phyloP scores from a whole-genome alignment of 805 yeast species.

The Candida jianshihensis region DNA sequence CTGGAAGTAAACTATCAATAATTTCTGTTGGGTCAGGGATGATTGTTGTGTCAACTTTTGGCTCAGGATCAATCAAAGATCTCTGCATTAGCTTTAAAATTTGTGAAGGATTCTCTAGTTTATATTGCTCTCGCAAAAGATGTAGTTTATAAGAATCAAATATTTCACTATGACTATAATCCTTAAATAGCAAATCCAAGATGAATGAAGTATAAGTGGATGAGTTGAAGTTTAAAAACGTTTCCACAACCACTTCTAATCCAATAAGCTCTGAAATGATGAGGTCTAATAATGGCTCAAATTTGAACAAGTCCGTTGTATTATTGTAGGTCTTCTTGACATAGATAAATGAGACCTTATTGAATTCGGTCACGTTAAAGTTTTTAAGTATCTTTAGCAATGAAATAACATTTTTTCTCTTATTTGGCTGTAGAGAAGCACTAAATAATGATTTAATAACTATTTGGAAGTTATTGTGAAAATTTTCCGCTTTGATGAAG shows the following conservation, averaged over 20 bases:
- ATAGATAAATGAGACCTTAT: constrained; percentile 18
- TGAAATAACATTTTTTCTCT: constrained; percentile 6
- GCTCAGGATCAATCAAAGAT: constrained; percentile 9
- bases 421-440: constrained; percentile 4
- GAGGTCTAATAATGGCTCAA: constrained; percentile 30
- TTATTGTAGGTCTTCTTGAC: constrained; percentile 22
- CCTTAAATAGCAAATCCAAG: constrained; percentile 19
- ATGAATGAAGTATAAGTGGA: constrained; percentile 13
- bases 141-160: constrained; percentile 16
- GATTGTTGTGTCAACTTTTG: constrained; percentile 8
- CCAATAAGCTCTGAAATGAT: constrained; percentile 30
- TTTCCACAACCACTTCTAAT: constrained; percentile 27
- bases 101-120: constrained; percentile 10
- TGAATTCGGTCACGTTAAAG: constrained; percentile 19
- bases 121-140: constrained; percentile 17
- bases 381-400: constrained; percentile 19
- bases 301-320: constrained; percentile 27
- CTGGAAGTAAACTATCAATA: constrained; percentile 15
- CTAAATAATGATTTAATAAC: constrained; percentile 17
- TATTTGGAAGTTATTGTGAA: constrained; percentile 17
- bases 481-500: constrained; percentile 8
- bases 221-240: constrained; percentile 21
- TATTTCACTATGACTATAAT: constrained; percentile 8
- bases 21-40: constrained; percentile 21
- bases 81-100: constrained; percentile 12